Evolutionary conservation across 257 asterid species (phyloP).

Genomic region (Solanum chmielewskii): DNA sequence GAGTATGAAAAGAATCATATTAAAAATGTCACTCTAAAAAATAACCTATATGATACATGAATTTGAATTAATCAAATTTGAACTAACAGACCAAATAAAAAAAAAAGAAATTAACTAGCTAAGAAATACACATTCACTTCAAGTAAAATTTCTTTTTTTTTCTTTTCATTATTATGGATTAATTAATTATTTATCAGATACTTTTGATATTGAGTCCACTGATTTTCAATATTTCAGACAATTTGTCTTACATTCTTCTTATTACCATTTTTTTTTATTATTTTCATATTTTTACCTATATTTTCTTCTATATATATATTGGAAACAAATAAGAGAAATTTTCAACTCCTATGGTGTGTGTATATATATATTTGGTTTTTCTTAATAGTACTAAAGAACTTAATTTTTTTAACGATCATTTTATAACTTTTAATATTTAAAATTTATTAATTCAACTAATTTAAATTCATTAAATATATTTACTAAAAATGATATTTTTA

Average conservation of each 20-base stretch:
- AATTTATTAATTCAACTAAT: not conserved
- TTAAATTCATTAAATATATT: not conserved
- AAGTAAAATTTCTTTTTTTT: not conserved
- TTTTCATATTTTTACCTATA: not conserved
- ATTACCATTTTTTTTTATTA: not conserved
- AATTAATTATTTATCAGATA: not conserved
- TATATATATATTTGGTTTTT: not conserved
- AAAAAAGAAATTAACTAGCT: not conserved
- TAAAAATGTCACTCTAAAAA: fast-evolving
- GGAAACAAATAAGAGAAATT: not conserved
- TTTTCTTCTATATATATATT: not conserved
- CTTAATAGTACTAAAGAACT: not conserved
- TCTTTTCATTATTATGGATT: not conserved
- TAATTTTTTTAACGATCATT: not conserved
- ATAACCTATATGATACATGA: fast-evolving
- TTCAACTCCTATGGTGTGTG: not conserved
- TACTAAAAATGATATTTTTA: fast-evolving
- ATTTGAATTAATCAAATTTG: not conserved
- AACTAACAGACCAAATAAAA: not conserved
- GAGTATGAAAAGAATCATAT: not conserved
- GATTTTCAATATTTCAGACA: not conserved
- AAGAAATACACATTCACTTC: not conserved
- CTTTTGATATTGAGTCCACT: not conserved
- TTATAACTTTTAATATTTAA: not conserved
- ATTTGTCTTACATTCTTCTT: not conserved